Evolutionary conservation across 768 basidiomycete species (phyloP), one percentile per base, ranked within the genome.

Genomic region (Rhizopogon sp.): DNA sequence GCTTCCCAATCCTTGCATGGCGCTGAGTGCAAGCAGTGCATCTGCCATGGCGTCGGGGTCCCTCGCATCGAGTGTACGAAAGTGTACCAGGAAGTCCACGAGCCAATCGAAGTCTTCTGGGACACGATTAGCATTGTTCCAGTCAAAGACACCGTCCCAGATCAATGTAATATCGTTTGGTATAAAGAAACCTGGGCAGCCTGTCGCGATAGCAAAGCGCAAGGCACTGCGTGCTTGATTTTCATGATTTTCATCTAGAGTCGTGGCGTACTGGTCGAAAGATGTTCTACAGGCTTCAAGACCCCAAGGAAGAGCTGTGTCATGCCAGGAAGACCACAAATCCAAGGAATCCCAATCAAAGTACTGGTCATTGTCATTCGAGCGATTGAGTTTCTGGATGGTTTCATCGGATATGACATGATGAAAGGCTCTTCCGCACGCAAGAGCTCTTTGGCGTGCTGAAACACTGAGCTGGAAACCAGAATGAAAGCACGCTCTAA

Each of bases 1-100:
- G 39, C 42, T 41, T 16, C 43, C 35, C 1, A 56, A 16, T 20
- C 39, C 39, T 7, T 20, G 25, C 43, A 43, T 53, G 16, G 29
- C 44, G 44, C 56, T 54, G 42, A 56, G 31, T 29, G 42, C 52
- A n/a, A 43, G 56, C 9, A 56, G 39, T 2, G 53, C 56, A 35
- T 56, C 52, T 17, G 43, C 53, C 39, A 56, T 43, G 37, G 56
- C 35, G 40, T 56, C 39, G 17, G n/a, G 33, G 20, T 42, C 3
- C 9, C 29, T 45, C 29, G 10, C 16, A 10, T 4, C 1, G 28
- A 3, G 7, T 10, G 31, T 39, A 22, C 42, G 39, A 31, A 45
- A 35, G 42, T 56, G 37, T 11, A 40, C 52, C 17, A 56, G 29
- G 28, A 56, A 56, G 29, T 53, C 56, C 14, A 54, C 37, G 14